Evolutionary conservation across 2,329 filamentous ascomycete genomes (phyloP).

Genomic region (Alternaria brassicicola): DNA sequence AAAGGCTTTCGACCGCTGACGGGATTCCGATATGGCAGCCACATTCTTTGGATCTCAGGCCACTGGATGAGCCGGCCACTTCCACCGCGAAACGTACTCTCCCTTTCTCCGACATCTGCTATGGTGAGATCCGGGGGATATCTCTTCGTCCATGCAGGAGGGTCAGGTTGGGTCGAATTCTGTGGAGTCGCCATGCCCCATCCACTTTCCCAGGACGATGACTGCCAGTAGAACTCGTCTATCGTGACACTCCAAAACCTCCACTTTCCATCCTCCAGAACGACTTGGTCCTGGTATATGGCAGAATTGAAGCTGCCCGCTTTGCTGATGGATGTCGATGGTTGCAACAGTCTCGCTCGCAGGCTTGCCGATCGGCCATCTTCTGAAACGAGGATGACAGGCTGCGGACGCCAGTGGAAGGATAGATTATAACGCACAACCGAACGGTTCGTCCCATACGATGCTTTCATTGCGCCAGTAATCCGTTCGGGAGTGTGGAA

Average conservation of each 20-base stretch:
- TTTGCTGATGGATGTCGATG: constrained; percentile 28
- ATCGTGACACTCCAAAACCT: constrained; percentile 36
- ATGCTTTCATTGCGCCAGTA: constrained; percentile 23
- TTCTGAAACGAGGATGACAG: constrained; percentile 33
- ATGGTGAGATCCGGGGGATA: constrained; percentile 34
- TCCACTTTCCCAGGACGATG: constrained; percentile 29
- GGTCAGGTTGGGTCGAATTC: constrained; percentile 14
- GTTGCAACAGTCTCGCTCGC: constrained; percentile 29
- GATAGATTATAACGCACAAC: constrained; percentile 25
- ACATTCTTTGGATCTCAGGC: constrained; percentile 36
- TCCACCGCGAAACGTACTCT: constrained; percentile 29
- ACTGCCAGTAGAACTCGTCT: constrained; percentile 39
- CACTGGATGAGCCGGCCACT: constrained; percentile 28
- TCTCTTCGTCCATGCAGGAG: constrained; percentile 28
- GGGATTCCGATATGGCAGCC: constrained; percentile 31
- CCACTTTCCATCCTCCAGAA: constrained; percentile 33
- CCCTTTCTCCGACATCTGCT: constrained; percentile 26
- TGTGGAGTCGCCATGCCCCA: constrained; percentile 28
- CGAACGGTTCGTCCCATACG: constrained; percentile 31
- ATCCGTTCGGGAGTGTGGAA: constrained; percentile 31
- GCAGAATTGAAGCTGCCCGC: constrained; percentile 32
- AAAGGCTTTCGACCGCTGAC: constrained; percentile 30
- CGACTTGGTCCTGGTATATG: constrained; percentile 38
- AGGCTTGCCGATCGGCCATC: constrained; percentile 28
- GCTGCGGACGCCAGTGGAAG: constrained; percentile 37